A percentile compares a stretch with the other conserved stretches of the same genome.
phyloP scores from a whole-genome alignment of 257 asterid species.

The Solanum medicagineum region DNA sequence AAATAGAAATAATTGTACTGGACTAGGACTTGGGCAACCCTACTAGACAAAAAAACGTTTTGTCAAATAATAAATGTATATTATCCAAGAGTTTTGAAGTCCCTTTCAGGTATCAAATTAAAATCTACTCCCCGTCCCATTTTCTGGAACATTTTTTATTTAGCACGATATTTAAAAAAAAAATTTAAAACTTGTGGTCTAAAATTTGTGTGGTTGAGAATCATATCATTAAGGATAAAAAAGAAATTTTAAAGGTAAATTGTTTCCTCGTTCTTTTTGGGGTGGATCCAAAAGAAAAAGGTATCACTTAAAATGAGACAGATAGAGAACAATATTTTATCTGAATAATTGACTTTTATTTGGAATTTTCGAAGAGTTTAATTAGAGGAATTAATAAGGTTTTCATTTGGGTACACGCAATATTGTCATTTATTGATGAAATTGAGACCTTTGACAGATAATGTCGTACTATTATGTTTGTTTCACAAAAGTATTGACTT shows the following conservation, averaged over 20 bases:
- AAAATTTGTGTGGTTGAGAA: no score
- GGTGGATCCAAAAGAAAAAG: no score
- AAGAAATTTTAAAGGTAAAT: no score
- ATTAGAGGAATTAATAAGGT: not conserved
- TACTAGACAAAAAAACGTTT: not conserved
- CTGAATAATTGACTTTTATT: not conserved
- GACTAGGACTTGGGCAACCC: not conserved
- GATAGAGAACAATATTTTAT: not conserved
- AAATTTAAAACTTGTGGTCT: no score
- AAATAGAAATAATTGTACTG: not conserved
- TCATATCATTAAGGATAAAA: no score
- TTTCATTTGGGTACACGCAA: conserved; percentile 7
- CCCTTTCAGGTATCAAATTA: not conserved
- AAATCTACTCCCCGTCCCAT: not conserved
- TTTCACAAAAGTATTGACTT: not conserved
- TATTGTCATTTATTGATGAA: conserved; percentile 21
- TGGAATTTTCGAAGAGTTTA: not conserved
- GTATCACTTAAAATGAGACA: no score
- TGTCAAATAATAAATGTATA: not conserved
- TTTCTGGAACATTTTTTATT: no score
- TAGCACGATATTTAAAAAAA: no score
- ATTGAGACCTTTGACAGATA: not conserved
- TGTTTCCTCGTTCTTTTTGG: no score
- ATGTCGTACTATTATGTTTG: not conserved
- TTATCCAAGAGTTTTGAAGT: not conserved